phyloP scores from a whole-genome alignment of 768 basidiomycete species.

The Rhodotorula graminis region DNA sequence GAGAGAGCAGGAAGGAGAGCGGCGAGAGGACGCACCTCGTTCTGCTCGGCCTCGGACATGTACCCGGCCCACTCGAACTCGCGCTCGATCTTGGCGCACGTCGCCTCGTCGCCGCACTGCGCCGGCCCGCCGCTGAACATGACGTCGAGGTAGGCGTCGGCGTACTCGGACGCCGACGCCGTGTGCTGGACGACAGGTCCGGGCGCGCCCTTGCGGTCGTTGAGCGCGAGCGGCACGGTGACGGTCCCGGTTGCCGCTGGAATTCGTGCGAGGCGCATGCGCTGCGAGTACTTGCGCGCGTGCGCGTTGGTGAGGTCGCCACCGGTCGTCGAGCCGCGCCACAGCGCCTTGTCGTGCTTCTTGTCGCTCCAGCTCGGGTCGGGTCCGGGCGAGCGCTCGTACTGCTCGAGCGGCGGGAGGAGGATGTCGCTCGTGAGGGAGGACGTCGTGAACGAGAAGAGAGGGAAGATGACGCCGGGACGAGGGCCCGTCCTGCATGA shows the following conservation, averaged over 20 bases:
- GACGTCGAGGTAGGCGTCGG: slow-evolving; percentile 30
- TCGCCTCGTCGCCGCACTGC: slow-evolving; percentile 27
- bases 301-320: slow-evolving; percentile 25
- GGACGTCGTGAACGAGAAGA: slow-evolving; percentile 41
- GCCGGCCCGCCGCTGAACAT: slow-evolving; percentile 18
- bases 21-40: slow-evolving; percentile 2
- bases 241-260: slow-evolving; percentile 6
- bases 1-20: background rate
- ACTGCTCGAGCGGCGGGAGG: slow-evolving; percentile 43
- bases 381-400: slow-evolving; percentile 36
- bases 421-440: slow-evolving; percentile 43
- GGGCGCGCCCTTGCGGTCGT: slow-evolving; percentile 4
- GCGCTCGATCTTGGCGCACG: slow-evolving; percentile 20
- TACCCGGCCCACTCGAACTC: slow-evolving; percentile 31
- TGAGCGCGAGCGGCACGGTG: slow-evolving; percentile 6
- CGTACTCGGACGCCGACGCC: background rate
- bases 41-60: slow-evolving; percentile 32
- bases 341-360: slow-evolving; percentile 49
- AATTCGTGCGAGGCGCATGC: slow-evolving; percentile 34
- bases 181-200: slow-evolving; percentile 10
- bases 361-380: slow-evolving; percentile 47
- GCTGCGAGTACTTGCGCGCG: slow-evolving; percentile 41
- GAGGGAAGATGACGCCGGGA: slow-evolving; percentile 38
- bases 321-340: slow-evolving; percentile 51
- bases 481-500: slow-evolving; percentile 39